A percentile compares a stretch with the other conserved stretches of the same genome.
phyloP scores from a whole-genome alignment of 192 early-diverging fungal genomes.

The Entomortierella chlamydospora region DNA sequence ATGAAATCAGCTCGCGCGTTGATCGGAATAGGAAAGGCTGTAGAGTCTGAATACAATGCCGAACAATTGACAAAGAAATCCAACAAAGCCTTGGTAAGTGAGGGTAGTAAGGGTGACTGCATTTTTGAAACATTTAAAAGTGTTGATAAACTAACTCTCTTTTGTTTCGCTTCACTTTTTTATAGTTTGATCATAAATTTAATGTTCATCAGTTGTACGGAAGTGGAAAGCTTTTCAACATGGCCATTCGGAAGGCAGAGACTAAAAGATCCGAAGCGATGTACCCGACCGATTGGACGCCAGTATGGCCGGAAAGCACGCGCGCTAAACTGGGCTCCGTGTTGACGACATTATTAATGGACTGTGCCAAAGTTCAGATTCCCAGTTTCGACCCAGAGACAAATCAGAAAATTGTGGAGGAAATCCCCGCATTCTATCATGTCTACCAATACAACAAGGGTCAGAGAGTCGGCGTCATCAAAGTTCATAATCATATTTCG shows the following conservation, averaged over 20 bases:
- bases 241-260: constrained; percentile 78
- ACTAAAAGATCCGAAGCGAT: constrained; percentile 67
- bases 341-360: constrained; percentile 71
- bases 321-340: constrained; percentile 71
- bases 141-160: not conserved
- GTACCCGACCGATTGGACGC: constrained; percentile 68
- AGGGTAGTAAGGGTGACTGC: no score
- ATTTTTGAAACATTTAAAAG: not conserved
- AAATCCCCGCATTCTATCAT: constrained; percentile 87
- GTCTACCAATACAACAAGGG: constrained; percentile 68
- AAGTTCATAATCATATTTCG: constrained; percentile 71
- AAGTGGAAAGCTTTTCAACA: constrained; percentile 84
- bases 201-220: constrained; percentile 77
- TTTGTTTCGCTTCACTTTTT: not conserved
- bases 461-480: constrained; percentile 80
- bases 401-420: constrained; percentile 61
- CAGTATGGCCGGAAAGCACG: constrained; percentile 71
- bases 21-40: constrained; percentile 74
- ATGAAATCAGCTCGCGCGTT: constrained; percentile 69
- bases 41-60: constrained; percentile 88
- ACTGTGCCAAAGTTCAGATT: constrained; percentile 76
- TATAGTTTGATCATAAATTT: constrained; percentile 51
- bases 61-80: constrained; percentile 78
- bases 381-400: constrained; percentile 69
- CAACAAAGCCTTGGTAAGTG: constrained; percentile 67